Conservation (phyloP, 108 stramenopile species). For the Skeletonema potamos region DNA sequence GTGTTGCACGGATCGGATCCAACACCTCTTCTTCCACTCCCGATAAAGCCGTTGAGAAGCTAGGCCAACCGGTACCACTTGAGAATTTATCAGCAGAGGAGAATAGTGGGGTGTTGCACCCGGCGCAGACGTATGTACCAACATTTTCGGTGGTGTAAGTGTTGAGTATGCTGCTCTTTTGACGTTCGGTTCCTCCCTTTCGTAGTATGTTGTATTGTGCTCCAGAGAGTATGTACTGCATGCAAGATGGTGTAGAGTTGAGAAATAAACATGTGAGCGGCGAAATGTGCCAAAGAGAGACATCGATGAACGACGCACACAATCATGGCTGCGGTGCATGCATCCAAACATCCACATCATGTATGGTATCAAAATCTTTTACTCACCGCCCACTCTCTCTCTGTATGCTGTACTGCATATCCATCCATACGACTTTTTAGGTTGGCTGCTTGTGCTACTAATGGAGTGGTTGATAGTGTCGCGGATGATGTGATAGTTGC, state of each 20-base stretch:
- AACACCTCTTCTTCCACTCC: slow-evolving; percentile 45
- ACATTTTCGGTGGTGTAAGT: slow-evolving; percentile 3
- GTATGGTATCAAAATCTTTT: too few species aligned
- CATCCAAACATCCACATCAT: too few species aligned
- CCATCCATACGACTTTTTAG: slow-evolving; percentile 10
- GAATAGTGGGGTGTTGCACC: slow-evolving; percentile 53
- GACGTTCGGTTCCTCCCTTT: slow-evolving; percentile 31
- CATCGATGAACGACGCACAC: too few species aligned
- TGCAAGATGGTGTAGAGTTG: too few species aligned
- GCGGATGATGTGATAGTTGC: neutral
- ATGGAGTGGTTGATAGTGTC: neutral
- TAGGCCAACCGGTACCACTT: slow-evolving; percentile 64
- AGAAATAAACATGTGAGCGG: too few species aligned
- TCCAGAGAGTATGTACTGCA: slow-evolving; percentile 1
- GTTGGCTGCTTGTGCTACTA: neutral
- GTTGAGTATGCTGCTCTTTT: slow-evolving; percentile 7
- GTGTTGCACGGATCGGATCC: slow-evolving; percentile 20
- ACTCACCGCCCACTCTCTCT: slow-evolving; percentile 11
- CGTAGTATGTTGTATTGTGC: slow-evolving; percentile 35
- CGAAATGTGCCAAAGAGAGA: too few species aligned
- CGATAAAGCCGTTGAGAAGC: slow-evolving; percentile 39
- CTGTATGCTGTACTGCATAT: slow-evolving; percentile 10
- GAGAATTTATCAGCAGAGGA: slow-evolving; percentile 45
- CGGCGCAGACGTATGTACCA: slow-evolving; percentile 53
- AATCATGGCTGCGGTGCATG: too few species aligned